phyloP scores from a whole-genome alignment of 768 basidiomycete genomes.

The Favolaschia claudopus region DNA sequence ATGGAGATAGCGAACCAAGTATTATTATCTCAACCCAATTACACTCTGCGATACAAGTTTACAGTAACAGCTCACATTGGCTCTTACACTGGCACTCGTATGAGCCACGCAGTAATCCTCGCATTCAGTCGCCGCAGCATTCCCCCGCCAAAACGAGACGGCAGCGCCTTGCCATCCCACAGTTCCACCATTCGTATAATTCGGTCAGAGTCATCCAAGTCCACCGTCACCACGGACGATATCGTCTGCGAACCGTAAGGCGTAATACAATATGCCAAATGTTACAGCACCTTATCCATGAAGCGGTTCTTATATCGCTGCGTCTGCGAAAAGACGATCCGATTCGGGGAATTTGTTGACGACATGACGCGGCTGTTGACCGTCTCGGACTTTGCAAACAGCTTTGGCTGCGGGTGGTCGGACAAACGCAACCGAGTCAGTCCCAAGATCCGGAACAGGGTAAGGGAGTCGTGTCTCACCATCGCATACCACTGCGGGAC shows the following conservation, averaged over 20 bases:
- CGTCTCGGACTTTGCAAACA: slow-evolving; percentile 59
- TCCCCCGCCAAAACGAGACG: slow-evolving; percentile 55
- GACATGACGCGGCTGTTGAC: slow-evolving; percentile 63
- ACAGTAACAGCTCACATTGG: neutral
- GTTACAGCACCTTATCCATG: slow-evolving; percentile 60
- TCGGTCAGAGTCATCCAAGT: slow-evolving; percentile 70
- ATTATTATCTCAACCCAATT: too few relatives aligned
- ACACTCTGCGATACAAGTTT: too few relatives aligned
- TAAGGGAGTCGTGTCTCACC: neutral
- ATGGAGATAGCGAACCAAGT: too few relatives aligned
- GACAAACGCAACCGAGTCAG: slow-evolving; percentile 15
- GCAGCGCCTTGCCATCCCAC: slow-evolving; percentile 64
- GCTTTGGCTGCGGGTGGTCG: slow-evolving; percentile 65
- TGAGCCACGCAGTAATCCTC: slow-evolving; percentile 59
- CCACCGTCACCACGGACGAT: slow-evolving; percentile 67
- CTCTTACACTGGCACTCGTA: slow-evolving; percentile 52
- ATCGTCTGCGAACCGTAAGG: slow-evolving; percentile 48
- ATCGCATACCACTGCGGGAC: slow-evolving; percentile 49
- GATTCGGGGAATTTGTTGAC: slow-evolving; percentile 65
- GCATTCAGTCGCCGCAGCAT: slow-evolving; percentile 59
- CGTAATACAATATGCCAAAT: slow-evolving; percentile 3
- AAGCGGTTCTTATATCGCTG: slow-evolving; percentile 68
- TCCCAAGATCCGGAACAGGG: neutral
- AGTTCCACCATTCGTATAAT: slow-evolving; percentile 66
- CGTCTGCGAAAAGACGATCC: slow-evolving; percentile 63